Conservation (phyloP, 2,329 filamentous ascomycete genomes). For the Xylariaceae sp. region DNA sequence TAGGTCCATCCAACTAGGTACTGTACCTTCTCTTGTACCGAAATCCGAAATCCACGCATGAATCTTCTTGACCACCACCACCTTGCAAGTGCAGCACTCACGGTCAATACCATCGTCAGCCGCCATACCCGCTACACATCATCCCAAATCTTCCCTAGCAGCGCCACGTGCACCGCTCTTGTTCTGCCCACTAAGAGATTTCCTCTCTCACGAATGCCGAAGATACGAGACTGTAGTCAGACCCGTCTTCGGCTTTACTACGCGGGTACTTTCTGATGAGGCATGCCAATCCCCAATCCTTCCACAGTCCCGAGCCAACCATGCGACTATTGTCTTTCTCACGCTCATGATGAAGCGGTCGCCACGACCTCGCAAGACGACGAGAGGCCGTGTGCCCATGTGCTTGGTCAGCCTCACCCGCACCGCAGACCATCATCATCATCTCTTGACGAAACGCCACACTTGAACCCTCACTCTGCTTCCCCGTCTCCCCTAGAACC, state of each 20-base stretch:
- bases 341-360: constrained; percentile 13
- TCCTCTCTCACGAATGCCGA: constrained; percentile 28
- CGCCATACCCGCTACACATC: constrained; percentile 9
- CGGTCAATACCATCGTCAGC: constrained; percentile 6
- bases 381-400: constrained; percentile 17
- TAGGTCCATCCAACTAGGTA: constrained; percentile 12
- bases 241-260: constrained; percentile 27
- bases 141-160: constrained; percentile 7
- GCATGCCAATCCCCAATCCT: constrained; percentile 31
- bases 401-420: constrained; percentile 1
- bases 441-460: constrained; percentile 4
- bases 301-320: constrained; percentile 23
- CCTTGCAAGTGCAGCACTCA: constrained; percentile 1
- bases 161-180: constrained; percentile 17
- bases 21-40: constrained; percentile 15
- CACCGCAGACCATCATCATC: background rate
- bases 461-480: constrained; percentile 17
- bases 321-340: constrained; percentile 20
- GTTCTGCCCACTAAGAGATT: constrained; percentile 11
- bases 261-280: constrained; percentile 31
- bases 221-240: constrained; percentile 27
- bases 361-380: constrained; percentile 8
- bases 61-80: constrained; percentile 11
- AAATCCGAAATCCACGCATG: constrained; percentile 22
- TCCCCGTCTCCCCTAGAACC: constrained; percentile 16